Evolutionary conservation across 495 filamentous ascomycete genomes (phyloP).

Genomic region (Penicillium simplicissimum): DNA sequence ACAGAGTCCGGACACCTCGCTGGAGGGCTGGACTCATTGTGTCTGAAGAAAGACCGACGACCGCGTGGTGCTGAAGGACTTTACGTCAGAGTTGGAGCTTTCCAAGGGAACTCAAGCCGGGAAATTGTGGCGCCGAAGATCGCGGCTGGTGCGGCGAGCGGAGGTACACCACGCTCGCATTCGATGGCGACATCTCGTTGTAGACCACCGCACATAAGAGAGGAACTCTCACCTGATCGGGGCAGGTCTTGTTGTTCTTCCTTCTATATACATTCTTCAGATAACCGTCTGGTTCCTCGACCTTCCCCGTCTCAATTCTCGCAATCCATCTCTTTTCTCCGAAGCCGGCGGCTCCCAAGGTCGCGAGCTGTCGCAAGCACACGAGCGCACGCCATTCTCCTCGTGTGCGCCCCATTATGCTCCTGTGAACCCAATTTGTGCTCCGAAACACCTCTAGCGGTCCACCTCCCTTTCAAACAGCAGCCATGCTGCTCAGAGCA

Average conservation of each 20-base stretch:
- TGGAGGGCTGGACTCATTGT: constrained; percentile 43
- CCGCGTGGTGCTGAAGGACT: constrained; percentile 16
- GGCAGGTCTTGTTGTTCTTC: neutral
- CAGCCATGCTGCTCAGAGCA: constrained; percentile 49
- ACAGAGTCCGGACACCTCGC: constrained; percentile 41
- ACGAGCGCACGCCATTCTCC: constrained; percentile 16
- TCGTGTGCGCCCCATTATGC: constrained; percentile 30
- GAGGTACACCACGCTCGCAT: constrained; percentile 21
- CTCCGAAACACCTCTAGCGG: constrained; percentile 2
- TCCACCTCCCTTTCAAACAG: constrained; percentile 1
- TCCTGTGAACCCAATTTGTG: constrained; percentile 24
- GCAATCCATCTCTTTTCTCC: constrained; percentile 34
- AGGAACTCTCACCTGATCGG: neutral
- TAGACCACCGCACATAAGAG: neutral
- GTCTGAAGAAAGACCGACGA: constrained; percentile 15
- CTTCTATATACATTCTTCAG: neutral
- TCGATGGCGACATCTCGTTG: constrained; percentile 22
- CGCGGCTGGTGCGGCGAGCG: constrained; percentile 10
- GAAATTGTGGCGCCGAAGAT: constrained; percentile 33
- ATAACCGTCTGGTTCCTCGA: neutral
- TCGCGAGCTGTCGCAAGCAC: constrained; percentile 27
- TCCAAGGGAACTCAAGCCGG: constrained; percentile 18
- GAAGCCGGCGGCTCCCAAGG: constrained; percentile 42
- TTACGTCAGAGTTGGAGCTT: constrained; percentile 36
- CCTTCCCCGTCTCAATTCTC: neutral